phyloP scores from a whole-genome alignment of 192 early-diverging fungal species.

The Coemansia sp. region DNA sequence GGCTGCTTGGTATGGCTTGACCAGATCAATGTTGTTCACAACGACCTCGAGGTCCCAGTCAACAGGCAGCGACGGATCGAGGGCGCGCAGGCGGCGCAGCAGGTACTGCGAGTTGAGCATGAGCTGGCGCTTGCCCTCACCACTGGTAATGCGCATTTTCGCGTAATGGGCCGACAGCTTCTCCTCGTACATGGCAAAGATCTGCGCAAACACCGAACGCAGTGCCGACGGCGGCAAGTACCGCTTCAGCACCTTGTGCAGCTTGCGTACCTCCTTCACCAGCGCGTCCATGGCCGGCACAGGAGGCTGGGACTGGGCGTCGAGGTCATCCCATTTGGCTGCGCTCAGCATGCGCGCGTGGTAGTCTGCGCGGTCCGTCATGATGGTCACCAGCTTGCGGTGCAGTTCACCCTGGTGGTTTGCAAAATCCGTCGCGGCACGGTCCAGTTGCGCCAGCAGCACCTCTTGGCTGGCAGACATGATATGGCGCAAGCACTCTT shows the following conservation, averaged over 20 bases:
- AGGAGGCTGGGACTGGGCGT: constrained; percentile 16
- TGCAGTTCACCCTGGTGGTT: constrained; percentile 93
- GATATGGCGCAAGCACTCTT: constrained; percentile 66
- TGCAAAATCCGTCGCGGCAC: constrained; percentile 72
- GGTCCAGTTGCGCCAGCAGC: constrained; percentile 88
- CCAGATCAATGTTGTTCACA: constrained; percentile 75
- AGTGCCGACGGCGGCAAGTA: constrained; percentile 73
- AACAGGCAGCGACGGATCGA: constrained; percentile 71
- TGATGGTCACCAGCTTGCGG: constrained; percentile 87
- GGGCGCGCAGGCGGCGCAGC: constrained; percentile 59
- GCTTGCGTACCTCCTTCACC: constrained; percentile 84
- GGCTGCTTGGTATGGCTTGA: constrained; percentile 47
- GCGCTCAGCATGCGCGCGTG: constrained; percentile 75
- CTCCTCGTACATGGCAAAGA: constrained; percentile 73
- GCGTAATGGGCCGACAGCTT: constrained; percentile 57
- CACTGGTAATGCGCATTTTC: constrained; percentile 25
- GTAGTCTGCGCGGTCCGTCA: constrained; percentile 82
- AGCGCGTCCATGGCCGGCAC: constrained; percentile 73
- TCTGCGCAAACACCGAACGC: constrained; percentile 72
- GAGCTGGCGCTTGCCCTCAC: constrained; percentile 59
- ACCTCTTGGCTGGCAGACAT: constrained; percentile 77
- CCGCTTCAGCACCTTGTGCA: constrained; percentile 89
- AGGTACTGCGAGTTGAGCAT: constrained; percentile 75
- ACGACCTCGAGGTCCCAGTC: constrained; percentile 71
- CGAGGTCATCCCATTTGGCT: constrained; percentile 49